Evolutionary conservation across 1,139 yeast genomes (phyloP).

Genomic region (Arxiozyma bovina): DNA sequence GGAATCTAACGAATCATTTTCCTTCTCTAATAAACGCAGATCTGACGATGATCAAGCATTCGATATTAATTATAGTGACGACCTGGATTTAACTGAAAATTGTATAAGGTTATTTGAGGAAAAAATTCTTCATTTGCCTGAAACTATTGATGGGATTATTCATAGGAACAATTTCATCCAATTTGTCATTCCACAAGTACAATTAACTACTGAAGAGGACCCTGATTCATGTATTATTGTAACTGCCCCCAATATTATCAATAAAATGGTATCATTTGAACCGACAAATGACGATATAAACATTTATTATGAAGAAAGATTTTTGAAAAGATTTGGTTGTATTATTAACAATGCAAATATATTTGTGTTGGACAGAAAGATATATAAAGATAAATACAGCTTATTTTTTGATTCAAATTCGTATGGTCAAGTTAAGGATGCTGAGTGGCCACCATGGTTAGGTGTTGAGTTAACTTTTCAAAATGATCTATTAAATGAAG

Average conservation of each 20-base stretch:
- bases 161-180: constrained; percentile 39
- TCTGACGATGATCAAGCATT: constrained; percentile 1
- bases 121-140: constrained; percentile 9
- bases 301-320: constrained; percentile 40
- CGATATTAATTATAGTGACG: constrained; percentile 2
- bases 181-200: constrained; percentile 79
- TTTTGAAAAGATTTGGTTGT: constrained; percentile 68
- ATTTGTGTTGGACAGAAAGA: constrained; percentile 51
- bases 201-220: constrained; percentile 58
- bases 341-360: constrained; percentile 61
- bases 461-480: constrained; percentile 71
- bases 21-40: background rate
- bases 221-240: constrained; percentile 60
- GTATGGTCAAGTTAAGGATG: constrained; percentile 33
- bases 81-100: constrained; percentile 4
- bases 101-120: constrained; percentile 13
- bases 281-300: constrained; percentile 37
- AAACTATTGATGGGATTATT: constrained; percentile 5
- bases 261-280: constrained; percentile 52
- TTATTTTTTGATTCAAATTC: constrained; percentile 37
- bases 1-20: background rate
- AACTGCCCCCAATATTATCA: constrained; percentile 63
- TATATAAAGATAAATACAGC: constrained; percentile 36
- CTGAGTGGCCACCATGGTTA: constrained; percentile 74
- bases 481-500: constrained; percentile 47